Conservation (phyloP, 2,329 filamentous ascomycete species). For the Cladobotryum protrusum region DNA sequence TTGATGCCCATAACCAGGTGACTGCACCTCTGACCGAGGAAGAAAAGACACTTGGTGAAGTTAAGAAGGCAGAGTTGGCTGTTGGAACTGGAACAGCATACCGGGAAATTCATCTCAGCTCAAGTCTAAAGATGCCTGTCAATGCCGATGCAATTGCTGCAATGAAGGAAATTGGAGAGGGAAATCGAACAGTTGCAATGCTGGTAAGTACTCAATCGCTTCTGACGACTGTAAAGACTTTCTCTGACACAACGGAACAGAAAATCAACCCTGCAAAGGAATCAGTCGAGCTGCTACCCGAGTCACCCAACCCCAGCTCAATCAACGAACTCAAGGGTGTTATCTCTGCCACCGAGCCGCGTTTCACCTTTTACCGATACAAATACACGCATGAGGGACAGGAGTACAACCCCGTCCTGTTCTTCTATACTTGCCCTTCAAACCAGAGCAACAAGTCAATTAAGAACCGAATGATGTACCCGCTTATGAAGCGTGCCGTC, state of each 20-base stretch:
- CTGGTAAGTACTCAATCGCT: slow-evolving; percentile 45
- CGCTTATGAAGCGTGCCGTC: slow-evolving; percentile 62
- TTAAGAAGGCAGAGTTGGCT: slow-evolving; percentile 69
- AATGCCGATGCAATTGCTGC: slow-evolving; percentile 59
- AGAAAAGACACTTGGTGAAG: slow-evolving; percentile 63
- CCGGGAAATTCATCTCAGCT: slow-evolving; percentile 54
- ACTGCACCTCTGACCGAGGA: slow-evolving; percentile 73
- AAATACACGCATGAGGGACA: slow-evolving; percentile 48
- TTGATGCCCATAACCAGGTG: slow-evolving; percentile 59
- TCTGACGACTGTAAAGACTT: background rate
- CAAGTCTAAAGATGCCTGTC: slow-evolving; percentile 52
- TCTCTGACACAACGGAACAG: slow-evolving; percentile 31
- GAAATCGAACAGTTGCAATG: slow-evolving; percentile 53
- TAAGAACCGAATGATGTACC: slow-evolving; percentile 82
- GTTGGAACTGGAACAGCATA: slow-evolving; percentile 62
- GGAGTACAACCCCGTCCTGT: slow-evolving; percentile 57
- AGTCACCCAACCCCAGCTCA: slow-evolving; percentile 45
- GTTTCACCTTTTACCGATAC: slow-evolving; percentile 73
- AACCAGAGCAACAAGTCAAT: slow-evolving; percentile 60
- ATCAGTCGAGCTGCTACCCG: slow-evolving; percentile 57
- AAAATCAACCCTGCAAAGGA: slow-evolving; percentile 68
- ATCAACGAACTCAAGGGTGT: slow-evolving; percentile 51
- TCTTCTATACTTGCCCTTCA: slow-evolving; percentile 76
- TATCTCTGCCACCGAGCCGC: slow-evolving; percentile 63
- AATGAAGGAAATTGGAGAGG: slow-evolving; percentile 51